phyloP scores from a whole-genome alignment of 768 basidiomycete species.

The Neoboletus magnificus region DNA sequence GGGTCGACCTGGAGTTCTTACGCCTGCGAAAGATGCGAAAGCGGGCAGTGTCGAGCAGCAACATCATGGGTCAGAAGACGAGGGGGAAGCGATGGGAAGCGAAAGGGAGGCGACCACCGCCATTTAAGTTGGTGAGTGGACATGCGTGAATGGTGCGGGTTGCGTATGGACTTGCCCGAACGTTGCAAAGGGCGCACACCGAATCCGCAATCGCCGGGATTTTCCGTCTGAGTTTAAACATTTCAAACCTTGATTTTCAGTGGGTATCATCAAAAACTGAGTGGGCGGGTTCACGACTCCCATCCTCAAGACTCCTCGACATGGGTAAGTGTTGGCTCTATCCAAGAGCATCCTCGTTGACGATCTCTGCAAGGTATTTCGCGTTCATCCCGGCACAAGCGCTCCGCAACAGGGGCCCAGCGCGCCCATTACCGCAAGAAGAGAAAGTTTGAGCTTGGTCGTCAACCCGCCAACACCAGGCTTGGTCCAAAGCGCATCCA shows the following conservation, averaged over 20 bases:
- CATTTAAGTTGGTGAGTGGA: constrained; percentile 19
- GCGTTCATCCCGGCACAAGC: constrained; percentile 95
- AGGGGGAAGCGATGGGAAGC: constrained; percentile 25
- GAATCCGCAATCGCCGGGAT: constrained; percentile 20
- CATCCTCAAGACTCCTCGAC: constrained; percentile 69
- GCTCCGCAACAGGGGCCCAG: constrained; percentile 88
- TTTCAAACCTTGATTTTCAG: constrained; percentile 37
- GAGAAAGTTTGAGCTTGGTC: constrained; percentile 99
- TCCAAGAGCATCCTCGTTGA: constrained; percentile 5
- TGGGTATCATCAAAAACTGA: constrained; percentile 53
- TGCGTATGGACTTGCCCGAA: not conserved
- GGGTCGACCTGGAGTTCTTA: constrained; percentile 41
- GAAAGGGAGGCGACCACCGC: constrained; percentile 15
- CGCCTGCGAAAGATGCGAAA: constrained; percentile 38
- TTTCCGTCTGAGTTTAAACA: constrained; percentile 29
- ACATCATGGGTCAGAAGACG: constrained; percentile 8
- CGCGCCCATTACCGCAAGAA: constrained; percentile 98
- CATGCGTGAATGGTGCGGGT: constrained; percentile 24
- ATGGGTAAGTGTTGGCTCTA: constrained; percentile 63
- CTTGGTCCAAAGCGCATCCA: constrained; percentile 95
- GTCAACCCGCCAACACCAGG: constrained; percentile 96
- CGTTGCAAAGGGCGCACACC: constrained; percentile 6
- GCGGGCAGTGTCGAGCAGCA: constrained; percentile 33
- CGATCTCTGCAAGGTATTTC: constrained; percentile 76
- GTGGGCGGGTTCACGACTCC: constrained; percentile 26